Evolutionary conservation across 768 basidiomycete species (phyloP), one percentile per base, ranked within the genome.

Genomic region (Gloeostereum incarnatum): DNA sequence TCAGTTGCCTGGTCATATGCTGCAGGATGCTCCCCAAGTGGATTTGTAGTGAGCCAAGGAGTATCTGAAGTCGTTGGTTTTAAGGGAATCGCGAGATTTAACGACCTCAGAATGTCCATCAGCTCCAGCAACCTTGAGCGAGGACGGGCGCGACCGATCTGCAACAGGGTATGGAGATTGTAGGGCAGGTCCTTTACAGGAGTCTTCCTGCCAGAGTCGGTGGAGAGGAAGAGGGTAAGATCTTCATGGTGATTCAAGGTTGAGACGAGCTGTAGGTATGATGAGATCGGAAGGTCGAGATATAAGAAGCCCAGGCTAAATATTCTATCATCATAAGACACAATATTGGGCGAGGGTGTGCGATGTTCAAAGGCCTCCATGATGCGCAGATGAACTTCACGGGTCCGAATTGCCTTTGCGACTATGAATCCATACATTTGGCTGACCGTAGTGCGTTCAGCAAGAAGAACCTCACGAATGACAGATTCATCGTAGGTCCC

Each of bases 371-470:
- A 62, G 4, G 66, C 60, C 17, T 59, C 52, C 22, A 81, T 60
- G 18, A 65, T 63, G 32, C 66, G 63, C 18, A 81, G 56, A 49
- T 90, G 84, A 1, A 88, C 58, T 42, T 74, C 66, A 19, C 76
- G 72, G 13, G 75, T 72, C 31, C 90, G 71, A 1, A 76, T 60
- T 21, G 70, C 68, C 48, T 77, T 78, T 10, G 81, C 87, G 10
- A 74, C 62, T 31, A 82, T 69, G 55, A 73, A 88, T 10, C 88
- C 90, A 51, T 85, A 85, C 20, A 75, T 46, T 46, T 90, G 86
- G 2, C 75, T 69, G n/a, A 81, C 50, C 2, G 84, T 80, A 19
- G 73, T 74, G 32, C 72, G 68, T 51, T 93, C 85, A 2, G 70
- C 68, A n/a, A 85, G 58, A 40, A 90, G 63, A 22, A 75, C 67